These are phyloP conservation scores for Quercus suber DNA, from an alignment of 306 rosid genomes.

Conservation along the genomic window DNA sequence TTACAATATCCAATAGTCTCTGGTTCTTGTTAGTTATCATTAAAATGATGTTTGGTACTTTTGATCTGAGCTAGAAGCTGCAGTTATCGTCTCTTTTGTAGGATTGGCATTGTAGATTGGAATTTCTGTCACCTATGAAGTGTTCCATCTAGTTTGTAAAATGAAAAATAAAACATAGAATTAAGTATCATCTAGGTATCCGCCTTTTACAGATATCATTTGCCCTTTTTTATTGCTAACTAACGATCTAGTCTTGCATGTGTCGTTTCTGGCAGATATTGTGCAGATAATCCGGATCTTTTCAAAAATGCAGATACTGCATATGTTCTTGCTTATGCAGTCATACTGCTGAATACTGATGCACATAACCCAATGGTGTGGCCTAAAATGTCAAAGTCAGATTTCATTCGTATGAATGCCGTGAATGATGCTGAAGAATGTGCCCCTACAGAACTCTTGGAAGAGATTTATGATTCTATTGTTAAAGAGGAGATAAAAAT, in stretches of 20 bases:
- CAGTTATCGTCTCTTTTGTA: neutral
- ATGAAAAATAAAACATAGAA: neutral
- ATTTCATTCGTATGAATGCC: conserved; percentile 89
- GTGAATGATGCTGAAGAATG: conserved; percentile 81
- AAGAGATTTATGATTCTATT: conserved; percentile 90
- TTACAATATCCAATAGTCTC: neutral
- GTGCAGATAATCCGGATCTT: conserved; percentile 96
- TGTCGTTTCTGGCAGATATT: conserved; percentile 68
- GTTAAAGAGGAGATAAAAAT: conserved; percentile 88
- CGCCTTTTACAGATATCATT: conserved; percentile 19
- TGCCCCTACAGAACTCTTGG: conserved; percentile 89
- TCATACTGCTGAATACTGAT: conserved; percentile 94
- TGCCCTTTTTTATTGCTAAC: conserved; percentile 24
- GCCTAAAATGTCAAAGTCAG: conserved; percentile 98
- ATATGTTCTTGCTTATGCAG: conserved; percentile 97
- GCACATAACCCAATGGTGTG: conserved; percentile 99
- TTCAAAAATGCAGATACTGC: conserved; percentile 98
- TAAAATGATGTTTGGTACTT: neutral
- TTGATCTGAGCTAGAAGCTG: neutral
- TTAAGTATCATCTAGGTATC: neutral
- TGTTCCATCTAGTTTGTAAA: neutral
- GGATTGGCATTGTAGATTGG: neutral
- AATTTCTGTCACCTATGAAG: neutral
- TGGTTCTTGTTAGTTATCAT: neutral
- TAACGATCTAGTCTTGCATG: conserved; percentile 25